Evolutionary conservation across 106 monocot species (phyloP).

Genomic region (Allium sativum): DNA sequence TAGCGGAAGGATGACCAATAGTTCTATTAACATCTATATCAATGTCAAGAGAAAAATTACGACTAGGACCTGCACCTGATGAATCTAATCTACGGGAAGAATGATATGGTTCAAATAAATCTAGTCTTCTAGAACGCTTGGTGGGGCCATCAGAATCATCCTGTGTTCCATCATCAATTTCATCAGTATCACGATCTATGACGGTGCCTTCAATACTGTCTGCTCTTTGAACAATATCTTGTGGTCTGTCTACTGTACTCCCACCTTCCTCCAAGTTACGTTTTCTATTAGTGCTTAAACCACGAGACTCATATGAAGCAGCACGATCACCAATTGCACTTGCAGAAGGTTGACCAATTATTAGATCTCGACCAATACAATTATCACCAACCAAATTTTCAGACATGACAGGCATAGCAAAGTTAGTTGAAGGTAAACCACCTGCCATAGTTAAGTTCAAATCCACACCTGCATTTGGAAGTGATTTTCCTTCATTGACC

Average conservation of each 20-base stretch:
- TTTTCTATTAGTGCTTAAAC: conserved; percentile 77
- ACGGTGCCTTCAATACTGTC: conserved; percentile 97
- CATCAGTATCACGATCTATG: conserved; percentile 76
- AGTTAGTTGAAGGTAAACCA: conserved; percentile 52
- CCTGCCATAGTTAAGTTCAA: conserved; percentile 80
- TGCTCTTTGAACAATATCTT: conserved; percentile 49
- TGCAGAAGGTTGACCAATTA: conserved; percentile 92
- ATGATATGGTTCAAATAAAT: conserved; percentile 39
- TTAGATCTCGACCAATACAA: conserved; percentile 75
- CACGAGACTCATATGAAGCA: conserved; percentile 89
- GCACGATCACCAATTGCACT: conserved; percentile 99
- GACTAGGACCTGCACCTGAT: conserved; percentile 81
- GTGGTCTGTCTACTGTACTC: conserved; percentile 90
- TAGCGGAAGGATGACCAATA: conserved; percentile 27
- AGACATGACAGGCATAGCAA: conserved; percentile 26
- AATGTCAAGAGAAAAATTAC: conserved; percentile 43
- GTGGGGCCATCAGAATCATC: conserved; percentile 51
- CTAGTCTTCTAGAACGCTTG: conserved; percentile 52
- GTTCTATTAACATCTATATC: conserved; percentile 46
- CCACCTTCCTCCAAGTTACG: conserved; percentile 89
- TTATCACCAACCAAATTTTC: conserved; percentile 40
- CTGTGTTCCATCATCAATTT: conserved; percentile 70
- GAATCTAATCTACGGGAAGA: conserved; percentile 30
- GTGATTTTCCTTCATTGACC: conserved; percentile 31
- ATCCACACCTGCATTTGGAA: conserved; percentile 71